These are phyloP conservation scores for Tilletia caries DNA, from an alignment of 1,284 basidiomycete genomes.

Conservation along the genomic window DNA sequence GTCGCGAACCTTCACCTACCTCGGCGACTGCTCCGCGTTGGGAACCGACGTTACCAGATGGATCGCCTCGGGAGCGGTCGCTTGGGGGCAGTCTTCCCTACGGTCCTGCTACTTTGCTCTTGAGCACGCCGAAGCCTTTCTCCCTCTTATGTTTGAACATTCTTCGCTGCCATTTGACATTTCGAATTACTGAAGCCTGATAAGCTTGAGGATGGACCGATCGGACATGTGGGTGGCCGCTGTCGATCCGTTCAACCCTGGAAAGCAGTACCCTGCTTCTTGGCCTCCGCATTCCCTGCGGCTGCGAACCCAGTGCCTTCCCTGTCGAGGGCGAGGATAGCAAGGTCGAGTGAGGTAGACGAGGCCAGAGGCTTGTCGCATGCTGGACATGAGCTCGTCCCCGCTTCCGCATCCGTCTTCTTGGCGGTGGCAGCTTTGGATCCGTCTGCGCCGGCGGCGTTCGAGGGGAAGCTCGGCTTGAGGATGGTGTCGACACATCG, in stretches of 20 bases:
- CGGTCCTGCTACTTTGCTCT: no score
- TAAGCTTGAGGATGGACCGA: no score
- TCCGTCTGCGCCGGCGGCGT: background rate
- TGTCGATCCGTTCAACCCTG: conserved; percentile 22
- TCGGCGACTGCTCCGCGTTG: no score
- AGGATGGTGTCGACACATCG: conserved; percentile 79
- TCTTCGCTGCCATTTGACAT: no score
- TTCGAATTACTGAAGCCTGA: no score
- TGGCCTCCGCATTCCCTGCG: conserved; percentile 20
- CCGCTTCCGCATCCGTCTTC: background rate
- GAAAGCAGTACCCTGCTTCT: conserved; percentile 22
- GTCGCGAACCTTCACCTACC: no score
- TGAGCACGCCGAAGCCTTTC: no score
- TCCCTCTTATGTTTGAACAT: no score
- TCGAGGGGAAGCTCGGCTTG: conserved; percentile 61
- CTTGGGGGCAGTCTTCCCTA: no score
- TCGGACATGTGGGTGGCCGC: no score
- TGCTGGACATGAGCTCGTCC: conserved; percentile 64
- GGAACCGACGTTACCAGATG: no score
- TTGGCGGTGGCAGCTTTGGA: background rate
- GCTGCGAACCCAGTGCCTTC: conserved; percentile 26
- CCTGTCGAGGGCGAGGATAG: conserved; percentile 21
- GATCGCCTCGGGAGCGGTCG: no score
- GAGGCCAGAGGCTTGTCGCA: conserved; percentile 64
- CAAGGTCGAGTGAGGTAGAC: conserved; percentile 55